Evolutionary conservation across 257 asterid genomes (phyloP).

Genomic region (Coffea canephora): DNA sequence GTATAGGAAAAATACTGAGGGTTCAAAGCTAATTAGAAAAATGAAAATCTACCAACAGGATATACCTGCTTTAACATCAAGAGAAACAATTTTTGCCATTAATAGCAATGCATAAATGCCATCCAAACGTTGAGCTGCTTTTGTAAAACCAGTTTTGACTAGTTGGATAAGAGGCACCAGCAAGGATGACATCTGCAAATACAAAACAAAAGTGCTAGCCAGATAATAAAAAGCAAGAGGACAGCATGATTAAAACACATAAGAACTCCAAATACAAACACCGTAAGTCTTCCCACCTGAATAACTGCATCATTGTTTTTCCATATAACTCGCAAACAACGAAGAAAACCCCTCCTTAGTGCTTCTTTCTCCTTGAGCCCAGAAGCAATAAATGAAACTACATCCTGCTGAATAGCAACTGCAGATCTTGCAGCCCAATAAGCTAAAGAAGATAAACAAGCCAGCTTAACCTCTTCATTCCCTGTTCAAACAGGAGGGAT

Average conservation of each 20-base stretch:
- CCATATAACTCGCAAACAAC: conserved; percentile 65
- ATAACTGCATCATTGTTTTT: conserved; percentile 67
- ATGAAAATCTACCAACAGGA: neutral
- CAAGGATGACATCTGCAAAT: conserved; percentile 69
- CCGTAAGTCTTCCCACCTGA: conserved; percentile 39
- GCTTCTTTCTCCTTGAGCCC: conserved; percentile 95
- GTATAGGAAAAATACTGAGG: neutral
- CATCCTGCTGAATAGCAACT: conserved; percentile 54
- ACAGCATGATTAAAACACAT: conserved; percentile 5
- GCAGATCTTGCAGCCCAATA: conserved; percentile 80
- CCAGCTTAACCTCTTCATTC: conserved; percentile 94
- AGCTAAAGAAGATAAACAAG: conserved; percentile 72
- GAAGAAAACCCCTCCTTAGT: conserved; percentile 87
- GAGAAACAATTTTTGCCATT: conserved; percentile 67
- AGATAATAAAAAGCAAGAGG: conserved; percentile 5
- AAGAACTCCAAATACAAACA: neutral
- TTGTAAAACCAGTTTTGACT: conserved; percentile 88
- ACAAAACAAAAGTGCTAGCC: conserved; percentile 16
- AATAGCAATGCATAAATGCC: conserved; percentile 87
- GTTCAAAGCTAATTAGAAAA: neutral
- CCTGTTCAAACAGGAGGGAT: conserved; percentile 41
- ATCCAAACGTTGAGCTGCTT: conserved; percentile 91
- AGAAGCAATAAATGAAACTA: conserved; percentile 57
- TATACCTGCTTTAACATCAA: conserved; percentile 95
- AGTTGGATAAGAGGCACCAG: conserved; percentile 82